These are phyloP conservation scores for Penicillium sclerotigenum DNA, from an alignment of 2,329 filamentous ascomycete species.

Conservation along the genomic window DNA sequence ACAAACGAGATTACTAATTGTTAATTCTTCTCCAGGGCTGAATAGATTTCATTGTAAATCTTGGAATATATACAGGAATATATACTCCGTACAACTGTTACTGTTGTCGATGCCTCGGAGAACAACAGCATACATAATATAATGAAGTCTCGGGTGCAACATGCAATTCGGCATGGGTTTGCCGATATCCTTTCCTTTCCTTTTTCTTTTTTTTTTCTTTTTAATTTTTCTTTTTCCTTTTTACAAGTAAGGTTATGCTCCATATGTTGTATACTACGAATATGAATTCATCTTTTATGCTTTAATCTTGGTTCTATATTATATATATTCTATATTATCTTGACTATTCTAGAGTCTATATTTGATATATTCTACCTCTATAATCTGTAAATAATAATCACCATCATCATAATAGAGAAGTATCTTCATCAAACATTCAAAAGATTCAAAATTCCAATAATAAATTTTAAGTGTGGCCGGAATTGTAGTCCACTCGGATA, in stretches of 20 bases:
- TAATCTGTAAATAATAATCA: too few relatives aligned
- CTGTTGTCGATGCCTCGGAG: background rate
- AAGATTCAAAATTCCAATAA: too few relatives aligned
- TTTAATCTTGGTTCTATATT: background rate
- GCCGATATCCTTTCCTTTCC: background rate
- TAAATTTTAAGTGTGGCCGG: conserved; percentile 8
- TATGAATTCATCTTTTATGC: background rate
- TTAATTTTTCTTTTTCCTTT: background rate
- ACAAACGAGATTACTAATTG: too few relatives aligned
- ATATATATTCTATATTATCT: background rate
- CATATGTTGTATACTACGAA: background rate
- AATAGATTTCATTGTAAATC: too few relatives aligned
- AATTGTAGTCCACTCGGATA: conserved; percentile 19
- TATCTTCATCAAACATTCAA: too few relatives aligned
- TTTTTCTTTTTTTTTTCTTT: background rate
- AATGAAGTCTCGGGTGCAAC: background rate
- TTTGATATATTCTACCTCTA: too few relatives aligned
- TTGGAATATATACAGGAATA: too few relatives aligned
- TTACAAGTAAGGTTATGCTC: background rate
- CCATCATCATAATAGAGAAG: too few relatives aligned
- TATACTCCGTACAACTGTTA: too few relatives aligned
- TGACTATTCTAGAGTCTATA: background rate
- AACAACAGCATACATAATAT: background rate
- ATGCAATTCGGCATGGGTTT: background rate
- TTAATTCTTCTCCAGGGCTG: too few relatives aligned